Evolutionary conservation across 2,329 filamentous ascomycete species (phyloP).

Genomic region (Aspergillus ochraceoroseus): DNA sequence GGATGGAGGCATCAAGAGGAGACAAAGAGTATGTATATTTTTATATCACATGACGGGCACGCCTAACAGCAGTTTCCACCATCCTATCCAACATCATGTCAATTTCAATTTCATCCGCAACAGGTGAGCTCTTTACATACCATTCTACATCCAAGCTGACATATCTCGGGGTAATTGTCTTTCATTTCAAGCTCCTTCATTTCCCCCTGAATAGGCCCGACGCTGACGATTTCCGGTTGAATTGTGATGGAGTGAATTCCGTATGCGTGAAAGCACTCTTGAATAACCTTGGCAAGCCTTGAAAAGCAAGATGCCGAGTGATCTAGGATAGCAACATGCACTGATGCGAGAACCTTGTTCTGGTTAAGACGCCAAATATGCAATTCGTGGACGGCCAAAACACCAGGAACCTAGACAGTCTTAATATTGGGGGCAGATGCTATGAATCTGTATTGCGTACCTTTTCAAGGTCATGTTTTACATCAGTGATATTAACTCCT

Average conservation of each 20-base stretch:
- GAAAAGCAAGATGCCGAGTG: conserved; percentile 56
- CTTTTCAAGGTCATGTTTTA: conserved; percentile 63
- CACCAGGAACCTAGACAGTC: conserved; percentile 55
- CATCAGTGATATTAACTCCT: conserved; percentile 56
- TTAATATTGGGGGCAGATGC: conserved; percentile 5
- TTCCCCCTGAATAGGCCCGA: conserved; percentile 7
- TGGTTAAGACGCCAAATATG: conserved; percentile 72
- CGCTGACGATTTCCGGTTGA: conserved; percentile 56
- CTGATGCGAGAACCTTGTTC: conserved; percentile 63
- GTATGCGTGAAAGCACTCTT: conserved; percentile 67
- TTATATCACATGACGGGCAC: too few relatives aligned
- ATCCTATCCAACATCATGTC: not conserved
- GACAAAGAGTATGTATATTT: too few relatives aligned
- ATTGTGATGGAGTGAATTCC: conserved; percentile 68
- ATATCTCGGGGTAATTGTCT: conserved; percentile 35
- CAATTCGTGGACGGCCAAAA: conserved; percentile 64
- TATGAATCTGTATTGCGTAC: not conserved
- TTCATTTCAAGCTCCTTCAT: conserved; percentile 6
- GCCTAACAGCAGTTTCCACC: not conserved
- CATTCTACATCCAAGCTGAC: conserved; percentile 51
- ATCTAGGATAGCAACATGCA: conserved; percentile 61
- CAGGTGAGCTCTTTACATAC: conserved; percentile 52
- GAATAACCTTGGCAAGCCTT: conserved; percentile 56
- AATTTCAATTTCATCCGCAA: conserved; percentile 36
- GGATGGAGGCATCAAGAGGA: too few relatives aligned